These are phyloP conservation scores for Rubroboletus pulcherrimus DNA, from an alignment of 768 basidiomycete species.

Conservation along the genomic window DNA sequence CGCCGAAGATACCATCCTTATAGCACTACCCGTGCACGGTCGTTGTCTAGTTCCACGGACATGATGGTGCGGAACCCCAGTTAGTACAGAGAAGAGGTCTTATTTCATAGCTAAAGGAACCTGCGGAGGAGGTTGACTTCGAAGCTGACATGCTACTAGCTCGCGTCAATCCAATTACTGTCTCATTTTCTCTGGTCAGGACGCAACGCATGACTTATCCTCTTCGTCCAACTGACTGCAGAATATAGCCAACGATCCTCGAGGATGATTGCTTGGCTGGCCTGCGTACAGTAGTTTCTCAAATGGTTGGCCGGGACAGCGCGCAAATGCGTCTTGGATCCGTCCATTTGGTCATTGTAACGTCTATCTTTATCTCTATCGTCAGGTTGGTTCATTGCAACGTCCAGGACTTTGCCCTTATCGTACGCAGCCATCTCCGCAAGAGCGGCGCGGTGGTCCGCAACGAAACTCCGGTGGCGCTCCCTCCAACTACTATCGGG, in stretches of 20 bases:
- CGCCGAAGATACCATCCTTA: conserved; percentile 23
- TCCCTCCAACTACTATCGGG: not conserved
- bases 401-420: conserved; percentile 22
- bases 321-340: conserved; percentile 10
- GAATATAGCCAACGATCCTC: conserved; percentile 2
- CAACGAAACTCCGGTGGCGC: not conserved
- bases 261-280: conserved; percentile 21
- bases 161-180: not conserved
- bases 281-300: conserved; percentile 19
- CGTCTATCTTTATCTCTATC: not conserved
- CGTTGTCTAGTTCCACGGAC: not conserved
- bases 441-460: not conserved
- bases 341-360: conserved; percentile 22
- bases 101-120: conserved; percentile 12
- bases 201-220: not conserved
- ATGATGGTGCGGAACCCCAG: conserved; percentile 8
- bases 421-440: conserved; percentile 13
- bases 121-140: conserved; percentile 7
- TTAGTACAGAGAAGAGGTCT: not conserved
- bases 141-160: not conserved
- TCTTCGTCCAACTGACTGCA: conserved; percentile 5
- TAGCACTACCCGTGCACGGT: not conserved
- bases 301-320: conserved; percentile 17
- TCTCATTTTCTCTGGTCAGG: conserved; percentile 16
- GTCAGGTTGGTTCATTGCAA: conserved; percentile 1